Percentiles rank a stretch among this genome's conserved stretches.
phyloP scores from a whole-genome alignment of 225 moss, liverwort and hornwort species.

The Antitrichia curtipendula region DNA sequence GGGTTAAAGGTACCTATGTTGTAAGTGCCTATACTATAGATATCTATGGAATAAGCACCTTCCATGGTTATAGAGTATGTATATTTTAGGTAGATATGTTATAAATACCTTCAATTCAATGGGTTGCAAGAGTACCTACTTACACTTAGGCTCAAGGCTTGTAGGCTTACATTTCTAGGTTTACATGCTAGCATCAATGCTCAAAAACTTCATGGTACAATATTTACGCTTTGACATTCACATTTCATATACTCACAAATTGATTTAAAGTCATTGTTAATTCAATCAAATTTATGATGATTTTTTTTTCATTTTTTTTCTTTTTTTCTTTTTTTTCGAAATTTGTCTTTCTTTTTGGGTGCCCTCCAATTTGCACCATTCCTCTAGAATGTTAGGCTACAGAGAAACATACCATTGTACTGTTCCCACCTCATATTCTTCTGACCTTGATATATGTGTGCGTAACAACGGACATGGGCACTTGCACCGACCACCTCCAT shows the following conservation, averaged over 20 bases:
- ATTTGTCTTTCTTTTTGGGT: background rate
- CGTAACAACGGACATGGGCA: background rate
- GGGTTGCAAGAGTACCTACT: background rate
- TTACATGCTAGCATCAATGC: background rate
- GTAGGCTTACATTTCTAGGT: accelerated
- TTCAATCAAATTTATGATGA: no score
- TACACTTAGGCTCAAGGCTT: accelerated
- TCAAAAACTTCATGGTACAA: no score
- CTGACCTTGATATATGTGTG: background rate
- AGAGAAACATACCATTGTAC: background rate
- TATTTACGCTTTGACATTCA: background rate
- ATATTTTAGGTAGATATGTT: no score
- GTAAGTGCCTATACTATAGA: no score
- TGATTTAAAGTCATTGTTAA: background rate
- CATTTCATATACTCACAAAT: no score
- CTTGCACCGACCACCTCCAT: background rate
- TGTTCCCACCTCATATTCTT: background rate
- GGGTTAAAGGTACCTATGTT: no score
- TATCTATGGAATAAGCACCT: no score
- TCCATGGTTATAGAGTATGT: no score
- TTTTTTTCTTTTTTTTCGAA: accelerated
- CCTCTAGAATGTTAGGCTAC: background rate
- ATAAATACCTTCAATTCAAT: accelerated
- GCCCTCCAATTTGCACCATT: background rate
- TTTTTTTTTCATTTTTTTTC: accelerated